phyloP scores from a whole-genome alignment of 805 yeast genomes.

The Wickerhamomyces sydowiorum region DNA sequence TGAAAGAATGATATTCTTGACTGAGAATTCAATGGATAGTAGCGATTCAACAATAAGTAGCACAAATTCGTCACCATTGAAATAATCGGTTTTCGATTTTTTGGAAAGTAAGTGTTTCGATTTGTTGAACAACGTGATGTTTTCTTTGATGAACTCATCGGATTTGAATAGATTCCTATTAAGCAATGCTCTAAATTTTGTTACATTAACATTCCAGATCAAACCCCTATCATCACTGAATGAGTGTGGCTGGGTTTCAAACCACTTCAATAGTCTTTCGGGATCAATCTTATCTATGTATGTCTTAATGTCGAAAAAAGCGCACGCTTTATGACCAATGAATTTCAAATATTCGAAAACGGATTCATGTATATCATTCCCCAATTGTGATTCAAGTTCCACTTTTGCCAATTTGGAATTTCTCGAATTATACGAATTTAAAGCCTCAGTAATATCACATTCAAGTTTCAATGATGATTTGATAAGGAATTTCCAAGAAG shows the following conservation, averaged over 20 bases:
- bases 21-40: constrained; percentile 17
- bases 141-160: constrained; percentile 23
- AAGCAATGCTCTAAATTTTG: constrained; percentile 41
- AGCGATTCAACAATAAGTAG: constrained; percentile 44
- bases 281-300: constrained; percentile 18
- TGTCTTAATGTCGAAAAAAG: constrained; percentile 51
- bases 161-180: constrained; percentile 17
- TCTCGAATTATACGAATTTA: constrained; percentile 36
- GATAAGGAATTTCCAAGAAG: constrained; percentile 59
- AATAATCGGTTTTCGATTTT: constrained; percentile 62
- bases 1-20: constrained; percentile 30
- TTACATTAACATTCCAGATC: constrained; percentile 33
- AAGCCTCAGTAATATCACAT: constrained; percentile 28
- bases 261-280: constrained; percentile 10
- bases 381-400: constrained; percentile 30
- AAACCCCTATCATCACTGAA: constrained; percentile 16
- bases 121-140: constrained; percentile 33
- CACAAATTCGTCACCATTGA: constrained; percentile 60
- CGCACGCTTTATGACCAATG: constrained; percentile 56
- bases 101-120: constrained; percentile 30
- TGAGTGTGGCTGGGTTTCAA: constrained; percentile 20
- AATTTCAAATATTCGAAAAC: constrained; percentile 32
- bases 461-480: constrained; percentile 35
- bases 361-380: constrained; percentile 17
- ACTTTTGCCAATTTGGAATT: constrained; percentile 52